Evolutionary conservation across 177 flowering plant species (phyloP).

Genomic region (Vitis hybrid): DNA sequence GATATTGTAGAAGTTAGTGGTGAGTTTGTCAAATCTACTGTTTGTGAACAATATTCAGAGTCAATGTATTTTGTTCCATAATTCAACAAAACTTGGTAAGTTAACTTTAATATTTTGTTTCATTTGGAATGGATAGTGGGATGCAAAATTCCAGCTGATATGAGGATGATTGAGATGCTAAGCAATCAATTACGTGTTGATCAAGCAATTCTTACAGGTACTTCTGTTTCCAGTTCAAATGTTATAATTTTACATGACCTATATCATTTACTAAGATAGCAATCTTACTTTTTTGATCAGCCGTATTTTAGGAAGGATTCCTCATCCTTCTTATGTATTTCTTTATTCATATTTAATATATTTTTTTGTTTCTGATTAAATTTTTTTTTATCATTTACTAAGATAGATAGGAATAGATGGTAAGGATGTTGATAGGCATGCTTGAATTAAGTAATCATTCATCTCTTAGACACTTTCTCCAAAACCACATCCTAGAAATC

Average conservation of each 20-base stretch:
- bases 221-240: background rate
- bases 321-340: no score
- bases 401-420: no score
- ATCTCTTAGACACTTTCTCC: no score
- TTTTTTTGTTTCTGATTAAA: no score
- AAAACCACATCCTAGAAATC: no score
- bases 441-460: no score
- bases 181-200: constrained; percentile 88
- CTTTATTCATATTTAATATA: no score
- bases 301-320: no score
- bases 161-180: constrained; percentile 95
- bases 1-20: constrained; percentile 97
- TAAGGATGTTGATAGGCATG: no score
- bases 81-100: background rate
- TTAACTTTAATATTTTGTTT: constrained; percentile 11
- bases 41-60: background rate
- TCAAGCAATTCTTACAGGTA: constrained; percentile 99
- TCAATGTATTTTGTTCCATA: background rate
- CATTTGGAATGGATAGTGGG: constrained; percentile 58
- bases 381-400: no score
- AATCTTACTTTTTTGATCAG: background rate
- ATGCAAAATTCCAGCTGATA: constrained; percentile 96
- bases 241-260: background rate
- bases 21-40: constrained; percentile 23
- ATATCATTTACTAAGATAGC: background rate